Evolutionary conservation across 345 rosid species (phyloP).

Genomic region (Eucalyptus regnans): DNA sequence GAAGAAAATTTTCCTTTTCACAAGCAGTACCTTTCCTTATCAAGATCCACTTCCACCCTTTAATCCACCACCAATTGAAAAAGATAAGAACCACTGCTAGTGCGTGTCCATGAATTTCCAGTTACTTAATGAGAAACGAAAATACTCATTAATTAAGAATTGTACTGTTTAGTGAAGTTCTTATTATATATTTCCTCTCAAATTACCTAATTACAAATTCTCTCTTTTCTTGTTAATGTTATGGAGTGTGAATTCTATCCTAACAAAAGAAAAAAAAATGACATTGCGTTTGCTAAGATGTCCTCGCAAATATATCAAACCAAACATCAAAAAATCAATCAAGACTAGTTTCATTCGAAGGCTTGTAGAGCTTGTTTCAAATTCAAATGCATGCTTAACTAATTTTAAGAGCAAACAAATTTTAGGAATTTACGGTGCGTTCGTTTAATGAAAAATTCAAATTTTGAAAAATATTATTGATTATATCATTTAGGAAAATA

Average conservation of each 20-base stretch:
- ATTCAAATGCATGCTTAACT: accelerated
- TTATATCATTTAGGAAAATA: too few relatives aligned
- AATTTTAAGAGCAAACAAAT: accelerated
- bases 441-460: accelerated
- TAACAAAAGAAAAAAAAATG: too few relatives aligned
- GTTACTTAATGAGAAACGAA: too few relatives aligned
- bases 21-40: neutral
- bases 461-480: too few relatives aligned
- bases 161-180: neutral
- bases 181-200: neutral
- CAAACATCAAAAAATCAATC: neutral
- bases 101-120: neutral
- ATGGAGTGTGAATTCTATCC: neutral
- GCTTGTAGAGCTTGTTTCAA: accelerated
- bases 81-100: neutral
- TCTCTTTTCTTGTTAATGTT: neutral
- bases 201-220: neutral
- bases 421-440: accelerated
- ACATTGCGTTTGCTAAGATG: accelerated
- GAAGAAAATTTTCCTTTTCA: neutral
- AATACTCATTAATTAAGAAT: too few relatives aligned
- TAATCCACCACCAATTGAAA: neutral
- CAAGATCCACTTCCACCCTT: neutral
- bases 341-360: accelerated
- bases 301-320: neutral